Evolutionary conservation across 1,284 basidiomycete species (phyloP).

Genomic region (Ustilago hordei): DNA sequence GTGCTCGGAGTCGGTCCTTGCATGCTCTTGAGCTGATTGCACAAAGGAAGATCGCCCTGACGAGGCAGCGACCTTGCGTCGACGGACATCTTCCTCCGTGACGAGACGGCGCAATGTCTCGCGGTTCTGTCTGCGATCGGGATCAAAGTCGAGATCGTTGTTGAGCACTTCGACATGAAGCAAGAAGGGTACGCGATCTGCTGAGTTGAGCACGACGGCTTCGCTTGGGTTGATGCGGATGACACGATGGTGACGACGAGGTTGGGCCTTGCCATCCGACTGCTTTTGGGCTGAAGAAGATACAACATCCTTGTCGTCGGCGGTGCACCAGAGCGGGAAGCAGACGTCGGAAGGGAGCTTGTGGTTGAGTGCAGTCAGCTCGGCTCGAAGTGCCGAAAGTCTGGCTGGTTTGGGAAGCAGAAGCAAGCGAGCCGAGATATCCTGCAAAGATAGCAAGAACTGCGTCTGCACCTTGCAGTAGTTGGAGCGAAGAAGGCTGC

Average conservation of each 20-base stretch:
- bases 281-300: background rate
- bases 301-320: conserved; percentile 48
- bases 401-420: conserved; percentile 93
- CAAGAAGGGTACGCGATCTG: conserved; percentile 93
- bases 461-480: conserved; percentile 92
- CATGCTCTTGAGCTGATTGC: conserved; percentile 24
- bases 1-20: conserved; percentile 9
- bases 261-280: conserved; percentile 10
- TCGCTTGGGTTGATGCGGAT: conserved; percentile 97
- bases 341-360: conserved; percentile 89
- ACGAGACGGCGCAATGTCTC: conserved; percentile 87
- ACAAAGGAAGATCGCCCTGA: conserved; percentile 28
- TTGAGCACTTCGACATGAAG: conserved; percentile 91
- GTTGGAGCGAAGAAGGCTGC: conserved; percentile 65
- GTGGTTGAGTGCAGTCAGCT: conserved; percentile 94
- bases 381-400: conserved; percentile 92
- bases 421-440: conserved; percentile 90
- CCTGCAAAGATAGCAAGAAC: conserved; percentile 88
- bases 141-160: conserved; percentile 94
- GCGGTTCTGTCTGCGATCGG: conserved; percentile 80
- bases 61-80: conserved; percentile 54
- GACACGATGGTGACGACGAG: conserved; percentile 84
- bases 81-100: conserved; percentile 75
- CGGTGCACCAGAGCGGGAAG: conserved; percentile 91
- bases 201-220: conserved; percentile 97